These are phyloP conservation scores for Warburgia ugandensis DNA, from an alignment of 164 flowering plant species.

Conservation along the genomic window DNA sequence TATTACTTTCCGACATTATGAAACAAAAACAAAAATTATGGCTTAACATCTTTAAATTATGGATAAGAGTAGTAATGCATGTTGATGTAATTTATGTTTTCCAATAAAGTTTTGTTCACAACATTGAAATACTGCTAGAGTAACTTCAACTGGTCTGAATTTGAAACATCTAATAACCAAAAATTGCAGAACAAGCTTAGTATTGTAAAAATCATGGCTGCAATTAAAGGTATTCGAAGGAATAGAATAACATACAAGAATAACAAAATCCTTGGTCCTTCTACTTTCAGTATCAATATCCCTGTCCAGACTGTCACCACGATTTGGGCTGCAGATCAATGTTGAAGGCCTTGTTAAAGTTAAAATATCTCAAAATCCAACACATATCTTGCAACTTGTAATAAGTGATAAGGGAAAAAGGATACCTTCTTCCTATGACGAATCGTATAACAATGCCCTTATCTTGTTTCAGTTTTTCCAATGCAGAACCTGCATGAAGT, in stretches of 20 bases:
- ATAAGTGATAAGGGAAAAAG: background rate
- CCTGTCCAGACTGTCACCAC: conserved; percentile 69
- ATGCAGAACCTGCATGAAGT: conserved; percentile 52
- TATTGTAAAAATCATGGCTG: too few relatives aligned
- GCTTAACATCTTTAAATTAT: too few relatives aligned
- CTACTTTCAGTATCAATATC: conserved; percentile 61
- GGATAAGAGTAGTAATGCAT: too few relatives aligned
- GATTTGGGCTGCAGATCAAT: conserved; percentile 60
- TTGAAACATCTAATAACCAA: too few relatives aligned
- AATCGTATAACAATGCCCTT: conserved; percentile 77
- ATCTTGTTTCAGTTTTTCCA: conserved; percentile 60
- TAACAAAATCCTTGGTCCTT: conserved; percentile 62
- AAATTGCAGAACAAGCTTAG: too few relatives aligned
- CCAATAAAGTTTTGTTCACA: too few relatives aligned
- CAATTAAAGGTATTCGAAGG: background rate
- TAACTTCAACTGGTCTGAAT: too few relatives aligned
- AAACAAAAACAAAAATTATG: too few relatives aligned
- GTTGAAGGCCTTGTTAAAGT: conserved; percentile 4
- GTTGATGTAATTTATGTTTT: too few relatives aligned
- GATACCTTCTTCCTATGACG: conserved; percentile 88
- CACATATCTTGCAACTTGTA: background rate
- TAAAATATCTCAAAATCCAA: background rate
- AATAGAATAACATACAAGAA: conserved; percentile 52
- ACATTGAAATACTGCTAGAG: too few relatives aligned
- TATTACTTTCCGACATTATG: too few relatives aligned